Conservation (phyloP, 148 eudicot genomes). For the Rhododendron williamsianum region DNA sequence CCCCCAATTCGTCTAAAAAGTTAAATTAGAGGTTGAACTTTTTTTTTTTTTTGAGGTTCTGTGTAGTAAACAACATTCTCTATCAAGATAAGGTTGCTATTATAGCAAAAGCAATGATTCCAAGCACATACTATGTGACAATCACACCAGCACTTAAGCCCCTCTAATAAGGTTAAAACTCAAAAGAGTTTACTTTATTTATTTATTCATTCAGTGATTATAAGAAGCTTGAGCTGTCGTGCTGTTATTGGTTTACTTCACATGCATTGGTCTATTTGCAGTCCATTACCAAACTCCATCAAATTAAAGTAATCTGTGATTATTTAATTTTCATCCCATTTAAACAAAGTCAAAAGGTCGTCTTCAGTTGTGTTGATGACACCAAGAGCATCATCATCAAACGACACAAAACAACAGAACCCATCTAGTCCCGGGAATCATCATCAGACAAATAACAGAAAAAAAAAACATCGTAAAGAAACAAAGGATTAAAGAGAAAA, state of each 20-base stretch:
- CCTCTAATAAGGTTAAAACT: background rate
- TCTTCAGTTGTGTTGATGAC: background rate
- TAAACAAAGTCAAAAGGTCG: background rate
- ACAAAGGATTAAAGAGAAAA: background rate
- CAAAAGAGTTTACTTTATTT: background rate
- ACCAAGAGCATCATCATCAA: background rate
- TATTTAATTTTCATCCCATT: background rate
- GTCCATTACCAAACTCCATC: background rate
- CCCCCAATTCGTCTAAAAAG: no score
- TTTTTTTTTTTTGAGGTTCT: background rate
- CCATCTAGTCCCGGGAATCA: no score
- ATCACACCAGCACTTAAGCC: background rate
- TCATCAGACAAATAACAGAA: background rate
- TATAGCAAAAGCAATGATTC: background rate
- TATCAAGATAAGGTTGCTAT: background rate
- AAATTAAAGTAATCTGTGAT: background rate
- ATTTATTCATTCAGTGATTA: background rate
- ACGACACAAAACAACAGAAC: no score
- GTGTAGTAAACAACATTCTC: background rate
- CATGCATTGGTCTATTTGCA: background rate
- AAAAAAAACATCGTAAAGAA: background rate
- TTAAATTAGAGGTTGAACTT: background rate
- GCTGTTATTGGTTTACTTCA: background rate
- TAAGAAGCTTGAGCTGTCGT: background rate
- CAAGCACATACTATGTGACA: background rate